phyloP scores from a whole-genome alignment of 495 filamentous ascomycete genomes.

The Lasiosphaeris hirsuta region DNA sequence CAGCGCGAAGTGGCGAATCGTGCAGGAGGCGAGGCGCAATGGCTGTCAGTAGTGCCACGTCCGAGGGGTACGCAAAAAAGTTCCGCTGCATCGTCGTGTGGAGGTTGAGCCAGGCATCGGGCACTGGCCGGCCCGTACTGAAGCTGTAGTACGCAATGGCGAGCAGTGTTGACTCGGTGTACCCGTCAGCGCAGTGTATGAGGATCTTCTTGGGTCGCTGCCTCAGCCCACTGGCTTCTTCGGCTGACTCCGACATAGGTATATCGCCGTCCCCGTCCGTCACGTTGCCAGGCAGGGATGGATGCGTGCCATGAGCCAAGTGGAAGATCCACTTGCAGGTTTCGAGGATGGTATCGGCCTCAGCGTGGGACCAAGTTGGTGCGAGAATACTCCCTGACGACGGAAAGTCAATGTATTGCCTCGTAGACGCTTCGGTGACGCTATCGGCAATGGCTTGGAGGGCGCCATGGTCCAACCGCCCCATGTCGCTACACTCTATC shows the following conservation, averaged over 20 bases:
- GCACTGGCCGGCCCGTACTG: slow-evolving; percentile 72
- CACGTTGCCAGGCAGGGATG: slow-evolving; percentile 38
- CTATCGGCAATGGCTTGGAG: slow-evolving; percentile 43
- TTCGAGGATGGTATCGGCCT: slow-evolving; percentile 77
- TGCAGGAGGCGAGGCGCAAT: slow-evolving; percentile 69
- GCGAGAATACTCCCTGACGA: slow-evolving; percentile 87
- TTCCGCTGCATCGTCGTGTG: slow-evolving; percentile 81
- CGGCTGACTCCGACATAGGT: slow-evolving; percentile 30
- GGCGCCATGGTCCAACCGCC: slow-evolving; percentile 58
- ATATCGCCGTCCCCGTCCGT: slow-evolving; percentile 46
- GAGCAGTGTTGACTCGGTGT: slow-evolving; percentile 88
- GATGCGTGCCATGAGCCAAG: slow-evolving; percentile 58
- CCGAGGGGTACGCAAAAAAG: slow-evolving; percentile 92
- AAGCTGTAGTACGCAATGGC: slow-evolving; percentile 90
- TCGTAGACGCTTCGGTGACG: slow-evolving; percentile 26
- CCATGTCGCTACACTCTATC: slow-evolving; percentile 84
- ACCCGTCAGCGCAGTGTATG: slow-evolving; percentile 92
- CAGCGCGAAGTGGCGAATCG: slow-evolving; percentile 42
- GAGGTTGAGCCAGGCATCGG: slow-evolving; percentile 81
- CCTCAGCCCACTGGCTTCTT: slow-evolving; percentile 28
- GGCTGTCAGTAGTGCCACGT: slow-evolving; percentile 72
- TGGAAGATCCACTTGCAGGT: slow-evolving; percentile 88
- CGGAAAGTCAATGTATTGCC: slow-evolving; percentile 75
- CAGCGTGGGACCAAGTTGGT: slow-evolving; percentile 71
- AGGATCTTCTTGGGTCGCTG: slow-evolving; percentile 60